phyloP scores from a whole-genome alignment of 192 early-diverging fungal species.

The Endogone sp. region DNA sequence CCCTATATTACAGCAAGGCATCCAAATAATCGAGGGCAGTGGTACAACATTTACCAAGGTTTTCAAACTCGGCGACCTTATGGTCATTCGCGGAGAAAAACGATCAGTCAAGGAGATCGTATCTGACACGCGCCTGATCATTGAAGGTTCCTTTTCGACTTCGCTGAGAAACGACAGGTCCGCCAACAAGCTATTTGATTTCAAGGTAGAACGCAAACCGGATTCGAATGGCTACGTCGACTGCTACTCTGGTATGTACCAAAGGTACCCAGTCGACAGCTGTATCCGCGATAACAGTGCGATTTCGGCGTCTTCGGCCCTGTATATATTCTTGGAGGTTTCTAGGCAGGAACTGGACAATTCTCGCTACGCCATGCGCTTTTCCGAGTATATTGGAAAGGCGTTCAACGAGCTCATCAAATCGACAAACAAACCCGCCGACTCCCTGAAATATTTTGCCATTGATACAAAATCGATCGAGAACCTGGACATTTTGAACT shows the following conservation, averaged over 20 bases:
- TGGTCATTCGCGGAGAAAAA: conserved; percentile 15
- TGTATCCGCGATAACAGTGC: background rate
- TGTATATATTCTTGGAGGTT: background rate
- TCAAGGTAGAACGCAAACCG: background rate
- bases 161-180: background rate
- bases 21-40: background rate
- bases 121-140: conserved; percentile 6
- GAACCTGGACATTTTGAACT: background rate
- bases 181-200: background rate
- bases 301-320: background rate
- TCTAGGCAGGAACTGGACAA: background rate
- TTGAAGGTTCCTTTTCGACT: background rate
- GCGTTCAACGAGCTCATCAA: background rate
- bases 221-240: background rate
- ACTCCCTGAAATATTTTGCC: background rate
- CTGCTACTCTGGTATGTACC: background rate
- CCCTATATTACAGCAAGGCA: background rate
- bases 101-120: conserved; percentile 7
- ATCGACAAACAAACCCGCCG: background rate
- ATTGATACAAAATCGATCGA: background rate
- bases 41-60: background rate
- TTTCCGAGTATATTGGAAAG: background rate
- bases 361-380: background rate
- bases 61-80: conserved; percentile 1
- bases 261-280: background rate